These are phyloP conservation scores for Pyrus hybrid DNA, from an alignment of 331 rosid genomes.

Conservation along the genomic window DNA sequence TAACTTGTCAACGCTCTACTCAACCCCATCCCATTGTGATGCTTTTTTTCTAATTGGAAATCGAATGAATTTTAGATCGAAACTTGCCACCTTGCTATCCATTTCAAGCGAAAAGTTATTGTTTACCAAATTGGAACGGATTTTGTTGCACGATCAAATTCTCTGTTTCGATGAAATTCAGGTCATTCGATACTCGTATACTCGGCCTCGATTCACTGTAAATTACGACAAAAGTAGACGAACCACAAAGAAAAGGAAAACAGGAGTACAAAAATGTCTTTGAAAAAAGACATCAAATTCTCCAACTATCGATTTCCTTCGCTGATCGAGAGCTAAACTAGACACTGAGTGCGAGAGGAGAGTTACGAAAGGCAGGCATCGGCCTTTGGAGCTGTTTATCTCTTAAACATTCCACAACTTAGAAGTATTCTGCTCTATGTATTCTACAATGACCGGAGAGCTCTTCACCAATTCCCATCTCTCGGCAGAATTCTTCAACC, in stretches of 20 bases:
- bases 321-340: not conserved
- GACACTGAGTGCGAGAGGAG: not conserved
- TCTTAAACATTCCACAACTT: constrained; percentile 62
- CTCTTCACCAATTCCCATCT: constrained; percentile 74
- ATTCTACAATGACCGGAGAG: constrained; percentile 64
- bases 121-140: not conserved
- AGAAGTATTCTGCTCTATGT: constrained; percentile 60
- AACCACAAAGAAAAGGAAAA: not conserved
- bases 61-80: not conserved
- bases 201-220: not conserved
- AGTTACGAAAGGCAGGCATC: not conserved
- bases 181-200: not conserved
- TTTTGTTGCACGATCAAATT: not conserved
- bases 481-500: constrained; percentile 76
- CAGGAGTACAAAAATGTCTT: not conserved
- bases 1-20: not conserved
- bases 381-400: constrained; percentile 18
- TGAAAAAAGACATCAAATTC: not conserved
- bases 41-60: not conserved
- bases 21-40: not conserved
- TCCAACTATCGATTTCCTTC: not conserved
- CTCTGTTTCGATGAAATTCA: not conserved
- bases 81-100: not conserved
- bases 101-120: not conserved
- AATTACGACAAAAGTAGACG: not conserved